A percentile compares a stretch with the other conserved stretches of the same genome.
Conservation (phyloP, 805 yeast genomes). For the Sungouiella blattae region DNA sequence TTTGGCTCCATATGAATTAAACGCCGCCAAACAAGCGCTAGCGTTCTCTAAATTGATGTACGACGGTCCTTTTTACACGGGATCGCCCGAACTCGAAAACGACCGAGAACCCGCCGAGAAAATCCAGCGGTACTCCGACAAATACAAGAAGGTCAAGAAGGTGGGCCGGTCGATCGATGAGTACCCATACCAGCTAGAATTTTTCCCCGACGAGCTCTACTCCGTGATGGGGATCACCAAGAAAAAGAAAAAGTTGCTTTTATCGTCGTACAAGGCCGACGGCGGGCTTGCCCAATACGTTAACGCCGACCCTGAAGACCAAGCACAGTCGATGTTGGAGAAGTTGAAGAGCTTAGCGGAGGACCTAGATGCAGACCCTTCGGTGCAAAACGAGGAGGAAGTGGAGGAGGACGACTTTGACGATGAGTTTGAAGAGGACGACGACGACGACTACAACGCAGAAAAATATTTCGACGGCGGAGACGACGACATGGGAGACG, state of each 20-base stretch:
- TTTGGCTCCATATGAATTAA: slow-evolving; percentile 47
- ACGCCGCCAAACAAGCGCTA: slow-evolving; percentile 52
- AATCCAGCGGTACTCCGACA: slow-evolving; percentile 77
- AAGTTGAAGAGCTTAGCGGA: slow-evolving; percentile 43
- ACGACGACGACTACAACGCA: slow-evolving; percentile 77
- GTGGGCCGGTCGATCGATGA: slow-evolving; percentile 71
- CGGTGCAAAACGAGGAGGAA: slow-evolving; percentile 37
- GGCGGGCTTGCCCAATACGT: slow-evolving; percentile 38
- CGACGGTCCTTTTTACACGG: slow-evolving; percentile 68
- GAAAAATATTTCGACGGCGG: slow-evolving; percentile 75
- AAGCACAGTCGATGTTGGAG: slow-evolving; percentile 36
- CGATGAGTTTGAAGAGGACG: slow-evolving; percentile 70
- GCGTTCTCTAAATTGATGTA: slow-evolving; percentile 50
- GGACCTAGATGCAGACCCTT: slow-evolving; percentile 39
- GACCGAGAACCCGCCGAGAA: slow-evolving; percentile 49
- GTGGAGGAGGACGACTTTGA: slow-evolving; percentile 52
- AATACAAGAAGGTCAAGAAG: slow-evolving; percentile 65
- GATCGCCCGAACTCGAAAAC: slow-evolving; percentile 37
- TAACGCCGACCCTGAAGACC: slow-evolving; percentile 24
- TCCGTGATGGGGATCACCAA: slow-evolving; percentile 63
- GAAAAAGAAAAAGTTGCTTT: slow-evolving; percentile 48
- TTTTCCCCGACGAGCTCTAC: slow-evolving; percentile 78
- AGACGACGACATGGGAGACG: slow-evolving; percentile 60
- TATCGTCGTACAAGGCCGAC: slow-evolving; percentile 36
- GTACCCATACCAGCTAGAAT: slow-evolving; percentile 66